Evolutionary conservation across 2,329 filamentous ascomycete species (phyloP), one percentile per base, ranked within the genome.

Genomic region (Mycosphaerella arachidis): DNA sequence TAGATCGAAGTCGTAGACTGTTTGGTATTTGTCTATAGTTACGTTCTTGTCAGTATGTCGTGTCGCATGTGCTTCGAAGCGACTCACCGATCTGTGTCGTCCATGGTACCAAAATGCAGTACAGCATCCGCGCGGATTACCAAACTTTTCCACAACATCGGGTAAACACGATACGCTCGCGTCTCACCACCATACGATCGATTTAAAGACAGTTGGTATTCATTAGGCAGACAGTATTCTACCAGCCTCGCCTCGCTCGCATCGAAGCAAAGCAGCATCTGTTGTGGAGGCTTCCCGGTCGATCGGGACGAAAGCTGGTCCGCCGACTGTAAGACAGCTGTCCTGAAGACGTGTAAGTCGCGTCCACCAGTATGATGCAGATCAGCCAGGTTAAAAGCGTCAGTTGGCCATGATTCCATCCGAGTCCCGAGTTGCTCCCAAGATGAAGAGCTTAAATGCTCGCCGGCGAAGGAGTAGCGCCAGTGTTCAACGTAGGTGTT

Each of bases 191-290:
- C 40, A 13, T 18, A 8, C 16, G 13, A n/a, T 16, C n/a, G 13
- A 18, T 18, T 16, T 43, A 4, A 7, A 7, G 5, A 43, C 18
- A n/a, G 40, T 20, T 50, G 46, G 18, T 30, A 31, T 13, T 20
- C 12, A 33, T 9, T 35, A 10, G 27, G 24, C 3, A 52, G 18
- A 8, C 12, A 16, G n/a, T 52, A 20, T n/a, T 52, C 50, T 16
- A 35, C 12, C 29, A 52, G 13, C 7, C 10, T 33, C 4, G 24
- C 50, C 10, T 12, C 12, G 10, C 6, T n/a, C 10, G 50, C 10
- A 35, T 52, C 50, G 50, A 52, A 52, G 30, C 50, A 52, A n/a
- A 52, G 50, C 5, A 52, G 50, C 50, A 52, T 52, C 29, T 31
- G 27, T 13, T 16, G 30, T n/a, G 27, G n/a, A 12, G 13, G n/a